A percentile compares a stretch with the other conserved stretches of the same genome.
phyloP scores from a whole-genome alignment of 106 monocot species.

The Allium cepa region DNA sequence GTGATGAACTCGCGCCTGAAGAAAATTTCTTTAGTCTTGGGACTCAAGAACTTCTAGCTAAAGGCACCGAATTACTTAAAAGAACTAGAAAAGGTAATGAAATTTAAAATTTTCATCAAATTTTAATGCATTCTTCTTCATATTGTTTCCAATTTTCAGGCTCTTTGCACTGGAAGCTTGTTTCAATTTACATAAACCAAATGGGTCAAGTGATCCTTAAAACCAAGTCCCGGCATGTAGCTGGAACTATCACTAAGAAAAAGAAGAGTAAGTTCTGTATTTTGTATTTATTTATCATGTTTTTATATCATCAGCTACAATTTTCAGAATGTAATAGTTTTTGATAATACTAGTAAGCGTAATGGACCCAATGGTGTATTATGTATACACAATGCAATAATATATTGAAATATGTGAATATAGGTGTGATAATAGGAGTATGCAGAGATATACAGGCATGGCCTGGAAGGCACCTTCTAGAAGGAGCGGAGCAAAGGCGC shows the following conservation, averaged over 20 bases:
- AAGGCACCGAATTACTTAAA: constrained; percentile 84
- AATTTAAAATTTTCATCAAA: background rate
- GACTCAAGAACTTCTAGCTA: constrained; percentile 73
- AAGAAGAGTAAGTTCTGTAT: constrained; percentile 56
- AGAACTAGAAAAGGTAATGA: constrained; percentile 74
- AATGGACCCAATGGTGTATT: no score
- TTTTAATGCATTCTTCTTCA: background rate
- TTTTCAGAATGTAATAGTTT: no score
- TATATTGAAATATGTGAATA: no score
- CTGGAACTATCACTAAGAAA: constrained; percentile 92
- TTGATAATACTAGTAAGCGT: no score
- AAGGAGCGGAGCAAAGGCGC: constrained; percentile 63
- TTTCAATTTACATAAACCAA: constrained; percentile 76
- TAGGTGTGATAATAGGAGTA: constrained; percentile 64
- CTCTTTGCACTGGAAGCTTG: constrained; percentile 80
- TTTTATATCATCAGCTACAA: no score
- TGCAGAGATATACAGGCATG: constrained; percentile 71
- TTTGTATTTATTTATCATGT: no score
- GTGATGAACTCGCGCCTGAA: constrained; percentile 30
- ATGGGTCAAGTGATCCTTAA: constrained; percentile 84
- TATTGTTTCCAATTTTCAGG: constrained; percentile 29
- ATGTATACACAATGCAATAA: no score
- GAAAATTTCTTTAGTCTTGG: constrained; percentile 70
- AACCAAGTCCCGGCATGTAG: constrained; percentile 93
- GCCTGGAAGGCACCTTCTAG: constrained; percentile 81